Evolutionary conservation across 257 asterid species (phyloP).

Genomic region (Nicotiana tomentosiformis): DNA sequence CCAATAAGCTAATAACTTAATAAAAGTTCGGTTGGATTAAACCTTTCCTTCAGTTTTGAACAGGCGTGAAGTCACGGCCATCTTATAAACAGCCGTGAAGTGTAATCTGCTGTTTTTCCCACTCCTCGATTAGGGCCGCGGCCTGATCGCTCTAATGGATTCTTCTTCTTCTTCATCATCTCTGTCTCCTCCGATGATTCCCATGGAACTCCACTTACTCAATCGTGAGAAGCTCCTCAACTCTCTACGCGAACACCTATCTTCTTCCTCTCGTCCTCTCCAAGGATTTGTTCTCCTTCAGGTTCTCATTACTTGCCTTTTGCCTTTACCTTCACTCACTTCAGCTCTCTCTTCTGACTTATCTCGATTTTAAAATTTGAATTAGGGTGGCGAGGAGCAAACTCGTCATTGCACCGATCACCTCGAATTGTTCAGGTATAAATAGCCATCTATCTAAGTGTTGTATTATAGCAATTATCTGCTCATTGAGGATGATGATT

Average conservation of each 20-base stretch:
- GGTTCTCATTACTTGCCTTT: constrained; percentile 24
- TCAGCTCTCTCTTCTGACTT: background rate
- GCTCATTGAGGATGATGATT: background rate
- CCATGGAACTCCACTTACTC: constrained; percentile 48
- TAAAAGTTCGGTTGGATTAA: too few species aligned
- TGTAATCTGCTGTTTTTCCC: too few species aligned
- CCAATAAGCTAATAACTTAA: too few species aligned
- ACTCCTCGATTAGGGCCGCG: too few species aligned
- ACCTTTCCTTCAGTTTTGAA: too few species aligned
- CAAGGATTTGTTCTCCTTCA: constrained; percentile 64
- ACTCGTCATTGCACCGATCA: constrained; percentile 87
- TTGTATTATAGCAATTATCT: background rate
- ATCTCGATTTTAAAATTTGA: background rate
- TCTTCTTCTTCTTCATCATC: background rate
- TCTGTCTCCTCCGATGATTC: constrained; percentile 65
- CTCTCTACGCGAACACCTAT: constrained; percentile 57
- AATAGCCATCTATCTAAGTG: background rate
- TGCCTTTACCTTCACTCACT: background rate
- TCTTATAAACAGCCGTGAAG: too few species aligned
- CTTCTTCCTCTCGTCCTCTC: constrained; percentile 45
- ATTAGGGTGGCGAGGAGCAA: constrained; percentile 85
- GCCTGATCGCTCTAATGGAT: too few species aligned
- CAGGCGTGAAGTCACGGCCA: too few species aligned
- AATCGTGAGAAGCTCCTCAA: constrained; percentile 66
- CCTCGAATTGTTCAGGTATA: constrained; percentile 69